Conservation (phyloP, 257 asterid genomes). For the Prunella vulgaris region DNA sequence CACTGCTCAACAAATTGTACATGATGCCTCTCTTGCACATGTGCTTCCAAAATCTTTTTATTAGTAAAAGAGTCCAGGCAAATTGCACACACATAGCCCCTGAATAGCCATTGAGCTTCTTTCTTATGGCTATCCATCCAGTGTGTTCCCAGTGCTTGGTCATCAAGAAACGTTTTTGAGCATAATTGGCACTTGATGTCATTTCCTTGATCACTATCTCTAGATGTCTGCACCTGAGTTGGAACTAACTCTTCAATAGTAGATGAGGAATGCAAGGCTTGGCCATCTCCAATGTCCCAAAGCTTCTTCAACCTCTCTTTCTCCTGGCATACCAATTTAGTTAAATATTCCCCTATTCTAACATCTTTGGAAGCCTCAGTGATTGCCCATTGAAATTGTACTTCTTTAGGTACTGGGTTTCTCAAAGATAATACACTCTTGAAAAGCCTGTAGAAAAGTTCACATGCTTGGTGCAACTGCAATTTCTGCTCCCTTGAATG, state of each 20-base stretch:
- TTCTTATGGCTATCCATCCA: conserved; percentile 83
- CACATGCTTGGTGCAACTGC: conserved; percentile 87
- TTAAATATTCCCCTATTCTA: conserved; percentile 50
- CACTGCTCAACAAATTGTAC: conserved; percentile 89
- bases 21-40: conserved; percentile 91
- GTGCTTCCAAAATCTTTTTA: conserved; percentile 82
- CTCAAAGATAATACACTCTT: conserved; percentile 76
- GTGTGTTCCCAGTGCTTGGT: conserved; percentile 71
- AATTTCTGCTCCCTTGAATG: conserved; percentile 65
- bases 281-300: conserved; percentile 61
- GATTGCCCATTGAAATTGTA: conserved; percentile 89
- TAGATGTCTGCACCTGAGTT: conserved; percentile 27
- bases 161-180: conserved; percentile 52
- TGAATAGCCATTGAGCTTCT: conserved; percentile 93
- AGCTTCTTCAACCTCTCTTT: conserved; percentile 65
- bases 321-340: conserved; percentile 65
- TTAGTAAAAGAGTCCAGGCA: conserved; percentile 96
- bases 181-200: conserved; percentile 78
- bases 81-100: conserved; percentile 97
- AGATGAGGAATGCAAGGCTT: conserved; percentile 38
- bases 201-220: conserved; percentile 38
- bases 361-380: conserved; percentile 83
- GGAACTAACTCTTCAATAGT: conserved; percentile 38
- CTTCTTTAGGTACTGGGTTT: conserved; percentile 89
- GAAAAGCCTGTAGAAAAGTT: conserved; percentile 81